Base-by-base conservation (phyloP, 2,329 filamentous ascomycete genomes). In the Didymella pomorum region DNA sequence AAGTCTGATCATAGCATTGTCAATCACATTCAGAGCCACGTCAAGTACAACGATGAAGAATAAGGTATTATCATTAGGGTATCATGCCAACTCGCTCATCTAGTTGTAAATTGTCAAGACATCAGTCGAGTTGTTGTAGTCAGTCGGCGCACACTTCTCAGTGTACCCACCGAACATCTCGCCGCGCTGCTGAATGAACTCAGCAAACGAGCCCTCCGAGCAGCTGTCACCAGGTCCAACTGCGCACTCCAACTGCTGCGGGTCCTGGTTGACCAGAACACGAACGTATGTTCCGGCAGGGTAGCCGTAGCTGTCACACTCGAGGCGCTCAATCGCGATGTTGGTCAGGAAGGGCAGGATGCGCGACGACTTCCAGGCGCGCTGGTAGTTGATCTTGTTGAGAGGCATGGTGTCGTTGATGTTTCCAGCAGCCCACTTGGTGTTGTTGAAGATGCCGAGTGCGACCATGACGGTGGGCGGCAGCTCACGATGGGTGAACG, bases 401-500 rank as follows among this genome's bases (percentile, higher is more conserved):
- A 84, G 76, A 0, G 88, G 88, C 84, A 90, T 89, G 2, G 87
- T 89, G 48, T 81, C 83, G 62, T 89, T 89, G 63, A 86, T 76
- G 14, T 82, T 73, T 55, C 82, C 80, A 10, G 82, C 83, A 2
- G 82, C 79, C 59, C 83, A 84, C 0, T 79, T 82, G 3, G 85
- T 87, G 74, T 89, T 89, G 78, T 90, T 90, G 80, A 89, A 90
- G 4, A 91, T 79, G 0, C 88, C 88, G 74, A 90, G 81, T 0
- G 88, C 87, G 1, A 89, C 87, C 1, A 87, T 76, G 1, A 89
- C 86, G 58, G 86, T 87, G 1, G 88, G 87, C 1, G 87, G 87
- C 2, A 90, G 77, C 71, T 90, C 87, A 20, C 88, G 84, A 71
- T 90, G 88, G 0, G 88, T 90, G 77, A 90, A 90, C 51, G 85